Conservation (phyloP, 208 protist species). For the Crithidia mellificae region DNA sequence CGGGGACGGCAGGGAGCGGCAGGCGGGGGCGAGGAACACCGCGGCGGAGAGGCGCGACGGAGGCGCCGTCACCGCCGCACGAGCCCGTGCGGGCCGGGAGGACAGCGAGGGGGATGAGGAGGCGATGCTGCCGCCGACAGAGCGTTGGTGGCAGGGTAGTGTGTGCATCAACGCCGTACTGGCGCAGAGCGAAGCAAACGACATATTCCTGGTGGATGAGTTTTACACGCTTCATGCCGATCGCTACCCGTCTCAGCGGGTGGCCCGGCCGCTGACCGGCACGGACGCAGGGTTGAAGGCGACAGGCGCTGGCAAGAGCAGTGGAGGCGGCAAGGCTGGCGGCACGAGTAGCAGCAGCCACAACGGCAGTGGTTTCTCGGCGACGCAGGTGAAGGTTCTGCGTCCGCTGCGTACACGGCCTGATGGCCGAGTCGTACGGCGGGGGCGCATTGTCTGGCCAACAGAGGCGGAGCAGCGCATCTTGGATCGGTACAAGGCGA, state of each 20-base stretch:
- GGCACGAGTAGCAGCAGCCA: background rate
- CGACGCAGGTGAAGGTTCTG: conserved; percentile 58
- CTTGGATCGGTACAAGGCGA: conserved; percentile 27
- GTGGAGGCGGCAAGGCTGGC: background rate
- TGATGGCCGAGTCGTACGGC: conserved; percentile 51
- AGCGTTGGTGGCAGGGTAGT: conserved; percentile 68
- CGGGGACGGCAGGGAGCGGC: too few species aligned
- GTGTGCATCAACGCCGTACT: conserved; percentile 76
- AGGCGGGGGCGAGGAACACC: too few species aligned
- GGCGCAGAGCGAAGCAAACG: conserved; percentile 78
- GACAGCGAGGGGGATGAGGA: conserved; percentile 43
- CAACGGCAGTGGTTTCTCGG: conserved; percentile 13
- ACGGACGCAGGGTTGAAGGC: background rate
- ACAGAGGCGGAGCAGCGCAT: conserved; percentile 43
- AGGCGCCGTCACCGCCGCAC: too few species aligned
- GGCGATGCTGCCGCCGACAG: conserved; percentile 37
- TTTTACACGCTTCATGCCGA: conserved; percentile 80
- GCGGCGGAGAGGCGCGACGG: too few species aligned
- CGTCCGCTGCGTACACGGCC: conserved; percentile 61
- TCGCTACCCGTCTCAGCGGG: conserved; percentile 59
- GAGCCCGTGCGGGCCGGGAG: too few species aligned
- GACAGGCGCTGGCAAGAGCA: background rate
- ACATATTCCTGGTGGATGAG: conserved; percentile 88
- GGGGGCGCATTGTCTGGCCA: conserved; percentile 46
- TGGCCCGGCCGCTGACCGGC: conserved; percentile 25